Conservation (phyloP, 768 basidiomycete species). For the Podaxis rugospora region DNA sequence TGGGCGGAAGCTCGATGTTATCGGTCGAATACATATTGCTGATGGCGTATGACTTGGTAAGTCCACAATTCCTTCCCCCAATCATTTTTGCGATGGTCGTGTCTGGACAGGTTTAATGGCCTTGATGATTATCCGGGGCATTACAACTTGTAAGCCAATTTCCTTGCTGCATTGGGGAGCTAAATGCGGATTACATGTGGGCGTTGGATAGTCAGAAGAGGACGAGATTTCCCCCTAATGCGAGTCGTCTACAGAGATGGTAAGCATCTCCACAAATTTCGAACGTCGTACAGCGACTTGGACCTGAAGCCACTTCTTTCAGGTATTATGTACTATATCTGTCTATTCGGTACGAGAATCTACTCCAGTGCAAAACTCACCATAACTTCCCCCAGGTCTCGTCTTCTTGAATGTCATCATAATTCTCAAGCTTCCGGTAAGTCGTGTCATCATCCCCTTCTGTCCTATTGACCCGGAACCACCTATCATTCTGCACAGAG, state of each 20-base stretch:
- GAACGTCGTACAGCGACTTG: no score
- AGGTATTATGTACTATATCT: slow-evolving; percentile 5
- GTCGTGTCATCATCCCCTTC: not conserved
- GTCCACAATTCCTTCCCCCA: not conserved
- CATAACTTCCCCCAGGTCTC: not conserved
- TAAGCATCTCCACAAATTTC: not conserved
- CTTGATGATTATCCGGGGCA: not conserved
- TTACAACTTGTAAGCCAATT: slow-evolving; percentile 1
- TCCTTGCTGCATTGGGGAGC: not conserved
- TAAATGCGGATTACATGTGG: not conserved
- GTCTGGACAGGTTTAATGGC: not conserved
- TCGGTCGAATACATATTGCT: not conserved
- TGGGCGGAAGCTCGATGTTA: not conserved
- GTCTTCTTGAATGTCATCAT: not conserved
- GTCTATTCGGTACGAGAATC: not conserved
- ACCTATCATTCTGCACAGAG: not conserved
- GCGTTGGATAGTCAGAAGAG: not conserved
- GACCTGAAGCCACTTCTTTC: not conserved
- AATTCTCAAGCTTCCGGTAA: not conserved
- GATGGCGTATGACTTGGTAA: slow-evolving; percentile 3
- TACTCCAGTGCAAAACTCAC: no score
- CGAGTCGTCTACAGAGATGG: slow-evolving; percentile 6
- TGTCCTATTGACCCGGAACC: no score
- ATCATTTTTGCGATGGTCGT: not conserved
- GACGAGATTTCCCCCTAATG: not conserved